Conservation (phyloP, 169 alveolate species). For the Cryptosporidium meleagridis region DNA sequence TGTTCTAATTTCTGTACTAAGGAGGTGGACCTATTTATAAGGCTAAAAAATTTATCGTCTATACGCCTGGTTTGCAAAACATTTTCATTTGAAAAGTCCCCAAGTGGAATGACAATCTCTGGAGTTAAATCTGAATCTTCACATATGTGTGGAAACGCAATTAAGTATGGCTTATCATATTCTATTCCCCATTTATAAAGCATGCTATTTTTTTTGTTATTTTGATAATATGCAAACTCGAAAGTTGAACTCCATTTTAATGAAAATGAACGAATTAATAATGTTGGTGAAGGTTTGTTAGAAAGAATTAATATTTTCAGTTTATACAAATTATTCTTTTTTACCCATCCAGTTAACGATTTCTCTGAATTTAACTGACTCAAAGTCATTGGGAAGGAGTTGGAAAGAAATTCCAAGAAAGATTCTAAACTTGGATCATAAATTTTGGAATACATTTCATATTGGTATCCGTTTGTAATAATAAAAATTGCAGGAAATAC, state of each 20-base stretch:
- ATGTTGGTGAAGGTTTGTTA: conserved; percentile 23
- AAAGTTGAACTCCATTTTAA: conserved; percentile 51
- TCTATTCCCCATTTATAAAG: conserved; percentile 2
- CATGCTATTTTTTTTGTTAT: not conserved
- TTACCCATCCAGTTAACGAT: not conserved
- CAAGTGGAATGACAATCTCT: conserved; percentile 22
- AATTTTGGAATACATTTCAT: conserved; percentile 78
- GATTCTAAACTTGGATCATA: conserved; percentile 76
- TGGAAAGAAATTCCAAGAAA: conserved; percentile 74
- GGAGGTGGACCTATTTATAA: not conserved
- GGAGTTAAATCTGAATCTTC: not conserved
- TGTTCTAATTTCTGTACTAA: conserved; percentile 13
- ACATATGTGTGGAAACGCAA: conserved; percentile 3
- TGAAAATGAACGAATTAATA: conserved; percentile 48
- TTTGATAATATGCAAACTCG: conserved; percentile 38
- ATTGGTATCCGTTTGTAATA: conserved; percentile 77
- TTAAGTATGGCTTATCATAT: not conserved
- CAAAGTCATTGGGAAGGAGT: conserved; percentile 74
- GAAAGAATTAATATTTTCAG: conserved; percentile 38
- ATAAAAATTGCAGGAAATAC: conserved; percentile 79
- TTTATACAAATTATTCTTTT: not conserved
- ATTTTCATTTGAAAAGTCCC: conserved; percentile 14
- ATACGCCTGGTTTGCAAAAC: not conserved
- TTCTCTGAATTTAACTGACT: conserved; percentile 18
- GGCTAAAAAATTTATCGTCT: not conserved